Base-by-base conservation (phyloP, 768 basidiomycete genomes). In the Psilocybe subaeruginosa region DNA sequence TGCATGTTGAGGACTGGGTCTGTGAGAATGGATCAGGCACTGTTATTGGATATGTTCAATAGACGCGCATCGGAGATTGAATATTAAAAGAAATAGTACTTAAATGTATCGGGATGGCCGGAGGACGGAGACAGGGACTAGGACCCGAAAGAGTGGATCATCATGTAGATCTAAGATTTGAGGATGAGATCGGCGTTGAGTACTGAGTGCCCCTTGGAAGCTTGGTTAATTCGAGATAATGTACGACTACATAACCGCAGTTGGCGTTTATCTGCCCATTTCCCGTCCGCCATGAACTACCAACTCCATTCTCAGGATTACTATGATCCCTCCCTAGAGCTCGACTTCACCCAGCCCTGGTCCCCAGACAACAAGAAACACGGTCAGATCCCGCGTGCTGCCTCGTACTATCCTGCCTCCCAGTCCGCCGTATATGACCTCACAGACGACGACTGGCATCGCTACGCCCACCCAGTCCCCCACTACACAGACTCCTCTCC, bases 371-470 rank as follows among this genome's bases (percentile, higher is more conserved):
- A 16, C 45, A 56, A 45, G 31, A 56, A 46, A 33, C 45, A 31
- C 54, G 27, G 14, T 39, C 41, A 48, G 29, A 46, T 56, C 46
- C 64, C 65, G 6, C 68, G 61, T 60, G 63, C 33, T 58, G 58
- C 9, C 60, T 59, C 23, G 65, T 66, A 68, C 33, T 62, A 59
- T 19, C 48, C 67, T 64, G 39, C 66, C 65, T 57, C 60, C 49
- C 47, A 33, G 33, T 35, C 56, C 47, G 45, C 56, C 54, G 55
- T 71, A 33, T 68, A 70, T 45, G 68, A 71, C 35, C 66, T 70
- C 56, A n/a, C 41, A 12, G 69, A 72, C 27, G 73, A 74, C 37
- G 69, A 72, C 50, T 74, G 63, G 63, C 45, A 48, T 33, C 61
- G 62, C 33, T 62, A 29, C 53, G 23, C 60, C 43, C 47, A 51